Evolutionary conservation across 1,284 basidiomycete genomes (phyloP).

Genomic region (Sutorius eximius): DNA sequence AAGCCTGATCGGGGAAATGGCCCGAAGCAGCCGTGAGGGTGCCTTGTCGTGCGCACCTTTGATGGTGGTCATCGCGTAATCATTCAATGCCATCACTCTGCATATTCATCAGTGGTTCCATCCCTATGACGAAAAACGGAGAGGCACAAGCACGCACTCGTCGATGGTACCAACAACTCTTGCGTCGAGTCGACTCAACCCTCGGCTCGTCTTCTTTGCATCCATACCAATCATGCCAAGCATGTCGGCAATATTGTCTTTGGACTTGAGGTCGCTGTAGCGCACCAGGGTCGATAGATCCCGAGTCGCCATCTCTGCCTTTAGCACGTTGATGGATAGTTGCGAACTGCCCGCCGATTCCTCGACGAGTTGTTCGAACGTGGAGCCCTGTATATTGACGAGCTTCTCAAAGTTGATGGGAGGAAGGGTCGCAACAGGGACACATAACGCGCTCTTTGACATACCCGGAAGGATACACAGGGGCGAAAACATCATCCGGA

Average conservation of each 20-base stretch:
- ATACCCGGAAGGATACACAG: conserved; percentile 62
- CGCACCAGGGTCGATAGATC: conserved; percentile 63
- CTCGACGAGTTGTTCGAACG: conserved; percentile 62
- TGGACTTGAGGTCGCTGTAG: conserved; percentile 57
- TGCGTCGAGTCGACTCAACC: conserved; percentile 57
- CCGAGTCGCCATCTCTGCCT: conserved; percentile 70
- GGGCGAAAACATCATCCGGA: conserved; percentile 52
- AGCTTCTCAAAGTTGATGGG: conserved; percentile 59
- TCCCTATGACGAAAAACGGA: neutral
- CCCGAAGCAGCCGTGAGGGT: conserved; percentile 38
- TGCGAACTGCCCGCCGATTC: conserved; percentile 55
- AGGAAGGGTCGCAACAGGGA: conserved; percentile 12
- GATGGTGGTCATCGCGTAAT: conserved; percentile 63
- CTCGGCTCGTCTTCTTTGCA: conserved; percentile 57
- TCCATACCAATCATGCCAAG: conserved; percentile 55
- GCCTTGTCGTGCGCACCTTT: conserved; percentile 45
- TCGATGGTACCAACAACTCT: conserved; percentile 70
- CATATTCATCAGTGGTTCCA: conserved; percentile 1
- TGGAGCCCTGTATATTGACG: conserved; percentile 55
- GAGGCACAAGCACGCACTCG: conserved; percentile 46
- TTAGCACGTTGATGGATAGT: conserved; percentile 65
- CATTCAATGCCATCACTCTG: conserved; percentile 70
- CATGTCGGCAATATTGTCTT: conserved; percentile 52
- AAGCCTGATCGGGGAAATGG: conserved; percentile 47
- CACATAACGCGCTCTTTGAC: conserved; percentile 48